These are phyloP conservation scores for Monsonia emarginata DNA, from an alignment of 441 rosid species.

Conservation along the genomic window DNA sequence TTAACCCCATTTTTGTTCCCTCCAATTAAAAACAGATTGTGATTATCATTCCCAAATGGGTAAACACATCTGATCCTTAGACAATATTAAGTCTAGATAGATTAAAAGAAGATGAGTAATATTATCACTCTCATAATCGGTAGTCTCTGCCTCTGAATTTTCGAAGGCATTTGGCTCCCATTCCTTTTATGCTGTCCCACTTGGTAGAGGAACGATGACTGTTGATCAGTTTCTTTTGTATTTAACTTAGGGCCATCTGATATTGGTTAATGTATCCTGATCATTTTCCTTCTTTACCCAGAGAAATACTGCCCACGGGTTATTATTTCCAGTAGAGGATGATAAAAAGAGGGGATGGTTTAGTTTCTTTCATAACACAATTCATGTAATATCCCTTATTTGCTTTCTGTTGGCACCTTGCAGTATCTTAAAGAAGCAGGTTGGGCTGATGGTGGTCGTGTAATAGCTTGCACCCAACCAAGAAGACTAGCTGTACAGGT, in stretches of 20 bases:
- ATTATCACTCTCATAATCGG: not conserved
- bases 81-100: not conserved
- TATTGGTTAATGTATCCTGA: no score
- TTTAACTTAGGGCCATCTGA: no score
- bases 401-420: slow-evolving; percentile 16
- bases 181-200: no score
- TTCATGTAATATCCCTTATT: not conserved
- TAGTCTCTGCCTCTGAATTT: no score
- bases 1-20: no score
- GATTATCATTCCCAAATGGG: not conserved
- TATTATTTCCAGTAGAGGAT: not conserved
- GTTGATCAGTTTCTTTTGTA: no score
- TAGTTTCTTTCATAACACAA: not conserved
- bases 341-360: not conserved
- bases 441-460: slow-evolving; percentile 93
- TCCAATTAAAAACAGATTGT: no score
- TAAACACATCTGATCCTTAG: not conserved
- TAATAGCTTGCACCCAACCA: slow-evolving; percentile 96
- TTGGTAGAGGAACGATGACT: no score
- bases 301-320: not conserved
- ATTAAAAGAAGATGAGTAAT: not conserved
- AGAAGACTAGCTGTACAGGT: slow-evolving; percentile 95
- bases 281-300: not conserved
- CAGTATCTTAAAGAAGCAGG: slow-evolving; percentile 95
- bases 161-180: no score